Percentiles rank a stretch among this genome's conserved stretches.
Conservation (phyloP, 2,329 filamentous ascomycete genomes). For the Ophiostoma himal-ulmi region DNA sequence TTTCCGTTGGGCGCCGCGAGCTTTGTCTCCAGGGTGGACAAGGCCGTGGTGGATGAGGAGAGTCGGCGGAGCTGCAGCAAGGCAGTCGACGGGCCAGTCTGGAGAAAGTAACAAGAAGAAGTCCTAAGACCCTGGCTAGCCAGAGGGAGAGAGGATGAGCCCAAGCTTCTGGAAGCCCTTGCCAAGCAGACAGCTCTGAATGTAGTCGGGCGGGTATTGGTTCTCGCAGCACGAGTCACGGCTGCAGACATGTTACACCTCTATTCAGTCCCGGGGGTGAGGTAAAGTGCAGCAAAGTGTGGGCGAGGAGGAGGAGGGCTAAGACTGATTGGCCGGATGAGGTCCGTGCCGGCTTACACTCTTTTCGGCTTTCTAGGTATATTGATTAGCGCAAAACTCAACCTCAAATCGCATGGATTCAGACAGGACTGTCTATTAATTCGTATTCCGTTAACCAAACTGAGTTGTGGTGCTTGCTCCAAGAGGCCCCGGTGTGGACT, state of each 20-base stretch:
- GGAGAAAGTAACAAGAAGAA: background rate
- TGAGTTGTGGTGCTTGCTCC: background rate
- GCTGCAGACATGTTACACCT: background rate
- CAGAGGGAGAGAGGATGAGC: background rate
- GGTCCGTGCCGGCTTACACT: background rate
- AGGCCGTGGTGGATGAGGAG: background rate
- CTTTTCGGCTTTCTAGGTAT: background rate
- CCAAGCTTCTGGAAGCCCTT: slow-evolving; percentile 5
- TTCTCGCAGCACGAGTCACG: background rate
- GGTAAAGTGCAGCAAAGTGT: background rate
- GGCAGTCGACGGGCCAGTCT: background rate
- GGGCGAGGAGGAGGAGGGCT: background rate
- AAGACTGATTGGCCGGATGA: background rate
- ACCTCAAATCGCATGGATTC: no score
- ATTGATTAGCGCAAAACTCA: no score
- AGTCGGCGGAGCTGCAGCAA: background rate
- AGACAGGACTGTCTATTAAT: no score
- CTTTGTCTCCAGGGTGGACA: slow-evolving; percentile 41
- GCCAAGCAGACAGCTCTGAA: background rate
- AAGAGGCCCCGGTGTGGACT: background rate
- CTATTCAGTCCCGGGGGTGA: background rate
- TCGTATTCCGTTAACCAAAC: background rate
- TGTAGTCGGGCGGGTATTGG: background rate
- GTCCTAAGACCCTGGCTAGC: background rate
- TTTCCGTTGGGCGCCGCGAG: slow-evolving; percentile 70